Evolutionary conservation across 1,284 basidiomycete genomes (phyloP).

Genomic region (Melanopsichium pennsylvanicum): DNA sequence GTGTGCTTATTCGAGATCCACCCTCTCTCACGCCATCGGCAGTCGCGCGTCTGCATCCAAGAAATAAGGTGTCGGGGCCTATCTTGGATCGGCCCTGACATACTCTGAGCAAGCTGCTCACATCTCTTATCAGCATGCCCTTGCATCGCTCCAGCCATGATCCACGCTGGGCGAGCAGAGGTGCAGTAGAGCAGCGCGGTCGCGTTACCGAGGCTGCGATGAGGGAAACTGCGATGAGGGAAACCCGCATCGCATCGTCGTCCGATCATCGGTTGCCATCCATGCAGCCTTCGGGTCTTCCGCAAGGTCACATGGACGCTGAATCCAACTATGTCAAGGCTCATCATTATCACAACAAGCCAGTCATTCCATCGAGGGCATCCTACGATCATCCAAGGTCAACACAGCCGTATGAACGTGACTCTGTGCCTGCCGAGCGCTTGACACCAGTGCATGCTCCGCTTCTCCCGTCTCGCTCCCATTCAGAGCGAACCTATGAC

Average conservation of each 20-base stretch:
- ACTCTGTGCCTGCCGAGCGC: not conserved
- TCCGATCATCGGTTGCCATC: slow-evolving; percentile 8
- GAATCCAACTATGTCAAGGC: slow-evolving; percentile 1
- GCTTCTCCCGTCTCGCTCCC: not conserved
- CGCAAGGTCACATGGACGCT: slow-evolving; percentile 15
- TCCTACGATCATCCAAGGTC: not conserved
- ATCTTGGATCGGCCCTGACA: not conserved
- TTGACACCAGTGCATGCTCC: not conserved
- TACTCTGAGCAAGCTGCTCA: not conserved
- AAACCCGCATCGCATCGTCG: not conserved
- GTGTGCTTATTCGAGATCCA: too few relatives aligned
- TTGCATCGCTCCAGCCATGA: slow-evolving; percentile 14
- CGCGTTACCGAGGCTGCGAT: too few relatives aligned
- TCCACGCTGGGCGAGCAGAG: slow-evolving; percentile 1
- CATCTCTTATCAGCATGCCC: slow-evolving; percentile 10
- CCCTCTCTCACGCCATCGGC: too few relatives aligned
- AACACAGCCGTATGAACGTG: slow-evolving; percentile 4
- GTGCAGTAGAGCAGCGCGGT: slow-evolving; percentile 11
- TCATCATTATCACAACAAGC: slow-evolving; percentile 1
- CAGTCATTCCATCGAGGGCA: not conserved
- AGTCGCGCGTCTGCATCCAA: too few relatives aligned
- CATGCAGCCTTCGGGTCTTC: slow-evolving; percentile 20
- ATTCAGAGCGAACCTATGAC: slow-evolving; percentile 4
- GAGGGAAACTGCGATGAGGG: slow-evolving; percentile 7
- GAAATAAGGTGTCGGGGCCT: too few relatives aligned